These are phyloP conservation scores for Calophaca sinica DNA, from an alignment of 306 rosid genomes.

Conservation along the genomic window DNA sequence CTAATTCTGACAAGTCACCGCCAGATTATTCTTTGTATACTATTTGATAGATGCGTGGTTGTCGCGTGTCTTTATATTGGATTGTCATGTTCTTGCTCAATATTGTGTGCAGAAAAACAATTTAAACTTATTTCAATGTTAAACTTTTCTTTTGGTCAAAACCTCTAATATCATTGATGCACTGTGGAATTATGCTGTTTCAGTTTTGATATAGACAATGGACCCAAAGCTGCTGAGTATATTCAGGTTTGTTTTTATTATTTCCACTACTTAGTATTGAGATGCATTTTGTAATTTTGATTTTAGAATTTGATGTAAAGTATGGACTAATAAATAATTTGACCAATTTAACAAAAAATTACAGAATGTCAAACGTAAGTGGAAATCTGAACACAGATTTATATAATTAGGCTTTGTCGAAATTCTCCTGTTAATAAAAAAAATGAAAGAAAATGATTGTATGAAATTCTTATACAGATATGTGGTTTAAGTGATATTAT, in stretches of 20 bases:
- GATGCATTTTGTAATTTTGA: conserved; percentile 28
- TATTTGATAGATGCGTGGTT: conserved; percentile 10
- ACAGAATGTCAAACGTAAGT: neutral
- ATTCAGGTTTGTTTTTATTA: conserved; percentile 70
- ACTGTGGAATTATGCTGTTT: conserved; percentile 30
- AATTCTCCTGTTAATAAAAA: neutral
- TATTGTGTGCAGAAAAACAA: conserved; percentile 6
- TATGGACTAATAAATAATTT: conserved; percentile 10
- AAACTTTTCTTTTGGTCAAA: neutral
- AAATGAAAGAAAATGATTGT: neutral
- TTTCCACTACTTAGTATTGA: conserved; percentile 23
- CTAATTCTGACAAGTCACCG: conserved; percentile 11
- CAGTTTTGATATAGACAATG: conserved; percentile 91
- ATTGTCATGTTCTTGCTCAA: conserved; percentile 28
- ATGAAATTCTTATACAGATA: neutral
- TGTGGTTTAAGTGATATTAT: too few relatives aligned
- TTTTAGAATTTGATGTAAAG: neutral
- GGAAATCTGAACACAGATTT: neutral
- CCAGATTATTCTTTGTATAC: conserved; percentile 14
- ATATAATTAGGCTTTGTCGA: neutral
- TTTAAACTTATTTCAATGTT: conserved; percentile 3
- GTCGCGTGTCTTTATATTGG: conserved; percentile 22
- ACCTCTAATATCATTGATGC: conserved; percentile 11
- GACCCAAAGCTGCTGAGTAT: conserved; percentile 93
- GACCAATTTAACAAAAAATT: neutral